Evolutionary conservation across 768 basidiomycete genomes (phyloP).

Genomic region (Rhizopogon rudus): DNA sequence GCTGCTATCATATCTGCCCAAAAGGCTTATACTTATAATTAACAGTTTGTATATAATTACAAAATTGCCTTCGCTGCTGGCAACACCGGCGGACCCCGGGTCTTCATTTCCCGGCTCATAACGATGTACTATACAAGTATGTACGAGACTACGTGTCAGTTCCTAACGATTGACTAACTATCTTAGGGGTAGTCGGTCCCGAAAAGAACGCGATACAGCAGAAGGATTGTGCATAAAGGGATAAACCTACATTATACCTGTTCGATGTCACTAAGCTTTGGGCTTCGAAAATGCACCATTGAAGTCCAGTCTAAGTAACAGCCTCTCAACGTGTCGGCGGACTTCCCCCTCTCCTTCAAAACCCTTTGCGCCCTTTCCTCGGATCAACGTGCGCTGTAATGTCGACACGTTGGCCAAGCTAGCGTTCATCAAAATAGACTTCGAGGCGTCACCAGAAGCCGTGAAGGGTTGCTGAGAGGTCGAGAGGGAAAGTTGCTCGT

Average conservation of each 20-base stretch:
- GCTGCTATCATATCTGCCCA: slow-evolving; percentile 17
- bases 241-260: too few species aligned
- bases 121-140: too few species aligned
- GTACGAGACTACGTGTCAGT: too few species aligned
- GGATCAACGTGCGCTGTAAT: slow-evolving; percentile 46
- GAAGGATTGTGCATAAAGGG: not conserved
- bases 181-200: not conserved
- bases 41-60: not conserved
- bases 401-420: slow-evolving; percentile 43
- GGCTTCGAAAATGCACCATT: slow-evolving; percentile 69
- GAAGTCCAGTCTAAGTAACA: slow-evolving; percentile 80
- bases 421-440: slow-evolving; percentile 58
- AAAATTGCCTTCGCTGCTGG: not conserved
- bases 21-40: slow-evolving; percentile 1
- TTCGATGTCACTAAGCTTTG: slow-evolving; percentile 11
- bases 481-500: slow-evolving; percentile 71
- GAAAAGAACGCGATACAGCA: not conserved
- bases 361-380: slow-evolving; percentile 45
- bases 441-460: slow-evolving; percentile 61
- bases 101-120: too few species aligned
- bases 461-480: slow-evolving; percentile 72
- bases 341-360: slow-evolving; percentile 62
- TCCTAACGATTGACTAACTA: too few species aligned
- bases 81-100: too few species aligned
- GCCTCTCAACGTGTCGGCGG: slow-evolving; percentile 74